These are phyloP conservation scores for Neurospora pannonica DNA, from an alignment of 495 filamentous ascomycete genomes.

Conservation along the genomic window DNA sequence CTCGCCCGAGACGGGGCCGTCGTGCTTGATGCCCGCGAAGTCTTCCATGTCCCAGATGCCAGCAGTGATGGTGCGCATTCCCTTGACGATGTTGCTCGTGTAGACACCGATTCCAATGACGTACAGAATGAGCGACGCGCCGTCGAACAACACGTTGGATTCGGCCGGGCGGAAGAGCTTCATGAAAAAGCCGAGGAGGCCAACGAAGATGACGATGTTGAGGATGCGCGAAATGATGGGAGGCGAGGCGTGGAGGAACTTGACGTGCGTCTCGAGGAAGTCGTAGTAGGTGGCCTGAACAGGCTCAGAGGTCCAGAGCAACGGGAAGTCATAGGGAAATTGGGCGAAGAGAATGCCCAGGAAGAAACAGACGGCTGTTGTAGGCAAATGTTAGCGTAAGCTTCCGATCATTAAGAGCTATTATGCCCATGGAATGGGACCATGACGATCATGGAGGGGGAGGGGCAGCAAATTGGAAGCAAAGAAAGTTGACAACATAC, in stretches of 20 bases:
- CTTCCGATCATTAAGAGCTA: constrained; percentile 2
- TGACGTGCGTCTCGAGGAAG: constrained; percentile 77
- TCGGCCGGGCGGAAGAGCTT: constrained; percentile 91
- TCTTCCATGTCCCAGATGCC: constrained; percentile 45
- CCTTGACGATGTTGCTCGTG: constrained; percentile 89
- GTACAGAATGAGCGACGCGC: constrained; percentile 82
- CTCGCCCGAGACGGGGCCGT: constrained; percentile 31
- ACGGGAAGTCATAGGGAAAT: constrained; percentile 96
- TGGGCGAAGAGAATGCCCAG: constrained; percentile 95
- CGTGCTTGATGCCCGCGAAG: constrained; percentile 33
- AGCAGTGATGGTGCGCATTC: constrained; percentile 64
- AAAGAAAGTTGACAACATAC: constrained; percentile 41
- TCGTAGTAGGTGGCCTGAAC: constrained; percentile 59
- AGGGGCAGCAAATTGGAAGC: neutral
- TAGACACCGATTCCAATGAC: constrained; percentile 87
- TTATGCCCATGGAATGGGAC: neutral
- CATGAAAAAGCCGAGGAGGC: constrained; percentile 78
- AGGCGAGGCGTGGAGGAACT: constrained; percentile 75
- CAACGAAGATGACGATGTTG: constrained; percentile 82
- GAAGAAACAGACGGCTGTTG: constrained; percentile 82
- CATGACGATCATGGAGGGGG: neutral
- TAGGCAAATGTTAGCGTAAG: neutral
- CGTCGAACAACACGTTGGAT: constrained; percentile 93
- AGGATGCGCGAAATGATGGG: constrained; percentile 86
- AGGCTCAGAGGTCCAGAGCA: constrained; percentile 73